phyloP scores from a whole-genome alignment of 2,329 filamentous ascomycete species.

The Endothia cerciana region DNA sequence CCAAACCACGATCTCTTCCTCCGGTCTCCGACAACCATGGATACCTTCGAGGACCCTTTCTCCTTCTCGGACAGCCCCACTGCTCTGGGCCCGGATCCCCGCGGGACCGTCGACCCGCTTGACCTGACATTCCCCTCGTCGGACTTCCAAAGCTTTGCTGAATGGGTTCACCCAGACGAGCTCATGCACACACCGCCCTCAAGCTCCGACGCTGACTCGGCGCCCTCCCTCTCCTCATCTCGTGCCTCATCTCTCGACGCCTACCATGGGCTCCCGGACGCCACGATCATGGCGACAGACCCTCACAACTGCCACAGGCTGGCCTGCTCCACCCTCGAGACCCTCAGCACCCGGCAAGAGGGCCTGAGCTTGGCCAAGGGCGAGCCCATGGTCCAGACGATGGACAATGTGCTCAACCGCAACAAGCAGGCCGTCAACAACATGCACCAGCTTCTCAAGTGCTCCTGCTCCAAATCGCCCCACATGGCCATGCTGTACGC shows the following conservation, averaged over 20 bases:
- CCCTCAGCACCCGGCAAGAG: slow-evolving; percentile 23
- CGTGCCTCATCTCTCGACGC: slow-evolving; percentile 21
- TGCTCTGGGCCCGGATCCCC: slow-evolving; percentile 15
- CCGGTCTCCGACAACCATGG: slow-evolving; percentile 23
- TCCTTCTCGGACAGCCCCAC: slow-evolving; percentile 25
- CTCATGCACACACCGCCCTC: slow-evolving; percentile 26
- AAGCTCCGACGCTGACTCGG: slow-evolving; percentile 22
- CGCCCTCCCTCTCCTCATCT: slow-evolving; percentile 14
- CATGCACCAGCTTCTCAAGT: slow-evolving; percentile 27
- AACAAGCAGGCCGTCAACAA: slow-evolving; percentile 30
- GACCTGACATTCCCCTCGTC: slow-evolving; percentile 26
- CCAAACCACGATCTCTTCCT: slow-evolving; percentile 25
- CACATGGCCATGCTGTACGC: slow-evolving; percentile 29
- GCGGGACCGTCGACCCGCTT: slow-evolving; percentile 25
- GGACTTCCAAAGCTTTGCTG: slow-evolving; percentile 26
- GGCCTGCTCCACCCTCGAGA: slow-evolving; percentile 24
- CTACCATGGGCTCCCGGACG: slow-evolving; percentile 16
- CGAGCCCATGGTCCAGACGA: slow-evolving; percentile 27
- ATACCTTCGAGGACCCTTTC: slow-evolving; percentile 25
- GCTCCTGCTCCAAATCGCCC: slow-evolving; percentile 26
- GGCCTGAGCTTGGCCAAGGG: slow-evolving; percentile 12
- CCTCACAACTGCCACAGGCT: slow-evolving; percentile 27
- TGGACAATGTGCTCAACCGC: slow-evolving; percentile 29
- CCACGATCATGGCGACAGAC: slow-evolving; percentile 19
- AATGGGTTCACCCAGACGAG: slow-evolving; percentile 28